Percentiles rank a stretch among this genome's conserved stretches.
Conservation (phyloP, 169 alveolate species). For the Cryptosporidium parvum region DNA sequence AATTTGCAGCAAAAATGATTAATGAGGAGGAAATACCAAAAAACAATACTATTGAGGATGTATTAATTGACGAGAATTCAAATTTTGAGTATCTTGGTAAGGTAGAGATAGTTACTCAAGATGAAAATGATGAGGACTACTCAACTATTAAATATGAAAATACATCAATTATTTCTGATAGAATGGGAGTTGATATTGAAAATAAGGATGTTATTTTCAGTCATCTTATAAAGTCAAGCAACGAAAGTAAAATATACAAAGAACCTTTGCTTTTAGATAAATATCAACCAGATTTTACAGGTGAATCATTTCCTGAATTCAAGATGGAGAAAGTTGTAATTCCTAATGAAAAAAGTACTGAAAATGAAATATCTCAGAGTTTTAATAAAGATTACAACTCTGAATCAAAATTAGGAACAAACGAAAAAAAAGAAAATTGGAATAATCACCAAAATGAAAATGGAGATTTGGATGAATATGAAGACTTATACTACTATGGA, state of each 20-base stretch:
- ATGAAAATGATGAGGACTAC: background rate
- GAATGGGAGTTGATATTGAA: background rate
- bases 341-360: background rate
- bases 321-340: constrained; percentile 36
- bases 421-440: background rate
- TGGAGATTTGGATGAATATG: background rate
- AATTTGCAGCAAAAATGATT: constrained; percentile 69
- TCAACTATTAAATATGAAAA: background rate
- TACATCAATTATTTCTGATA: background rate
- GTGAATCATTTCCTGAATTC: constrained; percentile 57
- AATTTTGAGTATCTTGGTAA: constrained; percentile 66
- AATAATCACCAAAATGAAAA: background rate
- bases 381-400: background rate
- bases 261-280: constrained; percentile 64
- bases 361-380: background rate
- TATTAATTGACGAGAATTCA: constrained; percentile 21
- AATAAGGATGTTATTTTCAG: background rate
- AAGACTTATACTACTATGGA: constrained; percentile 9
- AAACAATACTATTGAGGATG: constrained; percentile 18
- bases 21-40: constrained; percentile 31
- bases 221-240: background rate
- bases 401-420: background rate
- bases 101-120: constrained; percentile 31
- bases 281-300: constrained; percentile 61
- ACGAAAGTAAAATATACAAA: background rate